Evolutionary conservation across 345 rosid species (phyloP).

Genomic region (Durio zibethinus): DNA sequence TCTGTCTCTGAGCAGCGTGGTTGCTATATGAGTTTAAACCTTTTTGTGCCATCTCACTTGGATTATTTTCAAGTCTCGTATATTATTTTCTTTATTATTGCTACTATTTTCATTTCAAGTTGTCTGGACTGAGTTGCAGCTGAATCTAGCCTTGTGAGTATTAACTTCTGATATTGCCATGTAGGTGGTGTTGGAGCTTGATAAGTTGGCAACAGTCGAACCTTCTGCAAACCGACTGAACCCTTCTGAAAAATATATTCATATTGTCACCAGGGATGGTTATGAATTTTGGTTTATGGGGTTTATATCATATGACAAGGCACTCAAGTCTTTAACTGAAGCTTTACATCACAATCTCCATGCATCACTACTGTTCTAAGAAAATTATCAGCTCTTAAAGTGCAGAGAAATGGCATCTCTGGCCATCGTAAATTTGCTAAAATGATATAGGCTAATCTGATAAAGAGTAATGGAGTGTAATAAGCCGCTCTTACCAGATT

Average conservation of each 20-base stretch:
- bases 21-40: not conserved
- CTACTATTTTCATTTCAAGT: not conserved
- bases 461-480: not conserved
- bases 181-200: conserved; percentile 65
- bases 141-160: not conserved
- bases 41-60: not conserved
- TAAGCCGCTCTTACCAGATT: not conserved
- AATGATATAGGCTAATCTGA: not conserved
- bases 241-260: conserved; percentile 61
- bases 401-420: not conserved
- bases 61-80: not conserved
- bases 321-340: conserved; percentile 53
- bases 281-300: conserved; percentile 89
- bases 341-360: conserved; percentile 27
- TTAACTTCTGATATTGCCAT: not conserved
- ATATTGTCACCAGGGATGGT: conserved; percentile 52
- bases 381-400: not conserved
- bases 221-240: conserved; percentile 56
- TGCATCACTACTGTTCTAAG: conserved; percentile 12
- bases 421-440: not conserved
- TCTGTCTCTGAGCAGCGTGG: not conserved
- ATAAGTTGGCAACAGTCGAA: conserved; percentile 47
- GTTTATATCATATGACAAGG: conserved; percentile 70
- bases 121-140: not conserved
- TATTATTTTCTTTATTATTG: not conserved